Evolutionary conservation across 345 rosid genomes (phyloP), one percentile per base, ranked within the genome.

Genomic region (Gossypium mustelinum): DNA sequence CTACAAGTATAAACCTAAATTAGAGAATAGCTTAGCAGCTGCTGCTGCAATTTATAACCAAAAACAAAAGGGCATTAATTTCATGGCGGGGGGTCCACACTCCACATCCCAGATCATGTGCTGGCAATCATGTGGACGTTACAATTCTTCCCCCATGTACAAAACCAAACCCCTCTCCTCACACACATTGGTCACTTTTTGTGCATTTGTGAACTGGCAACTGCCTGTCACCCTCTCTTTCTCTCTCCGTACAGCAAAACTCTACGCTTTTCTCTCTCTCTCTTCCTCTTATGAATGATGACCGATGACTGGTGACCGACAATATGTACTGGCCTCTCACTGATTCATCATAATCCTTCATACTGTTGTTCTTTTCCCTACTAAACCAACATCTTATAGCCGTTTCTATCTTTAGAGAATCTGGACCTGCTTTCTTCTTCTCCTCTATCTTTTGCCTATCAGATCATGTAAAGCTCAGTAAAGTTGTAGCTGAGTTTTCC

Each of bases 381-480:
- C 41, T 58, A 55, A 54, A 43, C 55, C 18, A 63, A n/a, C n/a
- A 78, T 58, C 43, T 63, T 39, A 68, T 72, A 69, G 87, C 81
- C 82, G 82, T 82, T 79, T 69, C 78, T 55, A 75, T 56, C 62
- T 9, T 27, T 65, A 13, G 60, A 70, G 72, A 44, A 76, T 65
- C 70, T 76, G 62, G 34, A 76, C 61, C 70, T 76, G 62, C 68
- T 68, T 71, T 67, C 72, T 75, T 67, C 74, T 64, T 39, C 2
- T 20, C 29, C n/a, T 34, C 58, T 50, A 17, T 3, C 44, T 56
- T 45, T 64, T 73, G 24, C 3, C 14, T 10, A 14, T 74, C 83
- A 75, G 79, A 84, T 82, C 67, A 87, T 85, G 91, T 84, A 82
- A 82, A 73, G 55, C 75, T 57, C 66, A 27, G 65, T 62, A 58